Base-by-base conservation (phyloP, 768 basidiomycete genomes). In the Nidularia pulvinata region DNA sequence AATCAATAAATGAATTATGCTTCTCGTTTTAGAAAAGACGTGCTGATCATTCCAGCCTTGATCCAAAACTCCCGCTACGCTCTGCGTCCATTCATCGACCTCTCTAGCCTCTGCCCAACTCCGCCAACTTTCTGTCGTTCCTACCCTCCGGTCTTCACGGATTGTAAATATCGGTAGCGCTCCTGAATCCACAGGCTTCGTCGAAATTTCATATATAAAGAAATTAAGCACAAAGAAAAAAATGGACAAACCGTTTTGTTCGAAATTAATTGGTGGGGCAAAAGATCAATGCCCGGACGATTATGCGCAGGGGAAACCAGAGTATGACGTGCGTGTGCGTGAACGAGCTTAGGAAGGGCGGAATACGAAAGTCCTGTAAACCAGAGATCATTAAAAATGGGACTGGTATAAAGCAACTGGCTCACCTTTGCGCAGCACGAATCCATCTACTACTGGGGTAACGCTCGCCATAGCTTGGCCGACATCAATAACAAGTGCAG, bases 401-500 rank as follows among this genome's bases (percentile, higher is more conserved):
- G 25, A 30, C 25, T 30, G 25, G 25, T 30, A 4, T 4, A 30
- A 30, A 30, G 25, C 4, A 30, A 30, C 25, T 19, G 19, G 13
- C 49, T 49, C 32, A 88, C 96, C 96, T 83, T 96, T 97, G 62
- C 95, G 81, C 44, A 99, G 83, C 43, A 98, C 97, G 63, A 98
- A 99, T 4, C 97, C 97, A 60, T 99, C 97, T 4, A 95, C 93
- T 16, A 99, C 90, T 5, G 97, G 97, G 1, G 93, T 94, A 11
- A 96, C 92, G 61, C 92, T 96, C 11, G 90, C 89, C 67, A 88
- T 85, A 10, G 89, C 82, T 57, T 93, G 88, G 4, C 97, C 97
- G 46, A 98, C 83, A 61, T 99, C 97, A 42, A 99, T 85, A 1
- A 99, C 93, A 46, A 98, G 78, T 2, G 97, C 95, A n/a, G 97